phyloP scores from a whole-genome alignment of 2,329 filamentous ascomycete genomes.

The Hypoxylon sp. region DNA sequence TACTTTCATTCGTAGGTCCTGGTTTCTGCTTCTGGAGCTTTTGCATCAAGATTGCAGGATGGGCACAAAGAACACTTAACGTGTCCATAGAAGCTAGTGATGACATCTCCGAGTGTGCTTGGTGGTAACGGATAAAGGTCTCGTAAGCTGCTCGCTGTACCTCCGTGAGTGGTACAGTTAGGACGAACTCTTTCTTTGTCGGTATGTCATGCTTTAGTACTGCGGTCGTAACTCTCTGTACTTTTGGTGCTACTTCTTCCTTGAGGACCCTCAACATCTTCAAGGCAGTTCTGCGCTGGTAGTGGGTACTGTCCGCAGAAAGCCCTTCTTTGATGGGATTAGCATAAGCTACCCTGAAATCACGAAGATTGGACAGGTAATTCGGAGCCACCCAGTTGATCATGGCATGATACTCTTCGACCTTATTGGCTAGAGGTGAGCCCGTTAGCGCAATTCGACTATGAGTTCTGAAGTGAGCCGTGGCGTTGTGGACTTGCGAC shows the following conservation, averaged over 20 bases:
- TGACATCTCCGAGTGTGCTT: constrained; percentile 19
- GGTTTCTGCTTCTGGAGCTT: constrained; percentile 53
- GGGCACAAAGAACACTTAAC: constrained; percentile 66
- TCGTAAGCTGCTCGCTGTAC: constrained; percentile 76
- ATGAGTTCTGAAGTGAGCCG: constrained; percentile 73
- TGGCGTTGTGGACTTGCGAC: constrained; percentile 67
- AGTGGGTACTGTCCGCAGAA: constrained; percentile 71
- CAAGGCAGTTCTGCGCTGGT: constrained; percentile 71
- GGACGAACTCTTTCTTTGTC: constrained; percentile 84
- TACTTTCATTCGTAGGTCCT: constrained; percentile 8
- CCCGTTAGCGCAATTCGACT: constrained; percentile 88
- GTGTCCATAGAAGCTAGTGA: constrained; percentile 58
- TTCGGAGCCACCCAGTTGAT: constrained; percentile 88
- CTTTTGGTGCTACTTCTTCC: constrained; percentile 80
- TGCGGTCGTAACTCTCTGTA: constrained; percentile 79
- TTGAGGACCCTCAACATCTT: constrained; percentile 80
- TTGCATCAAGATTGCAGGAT: constrained; percentile 64
- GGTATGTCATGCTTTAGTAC: constrained; percentile 77
- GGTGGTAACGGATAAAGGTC: constrained; percentile 57
- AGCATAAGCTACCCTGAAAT: constrained; percentile 80
- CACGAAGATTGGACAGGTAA: constrained; percentile 77
- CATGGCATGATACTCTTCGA: constrained; percentile 88
- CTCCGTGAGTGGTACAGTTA: constrained; percentile 78
- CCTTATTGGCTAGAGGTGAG: constrained; percentile 86
- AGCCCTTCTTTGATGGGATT: constrained; percentile 81